Evolutionary conservation across 2,329 filamentous ascomycete genomes (phyloP), one percentile per base, ranked within the genome.

Genomic region (Penicillium sp.): DNA sequence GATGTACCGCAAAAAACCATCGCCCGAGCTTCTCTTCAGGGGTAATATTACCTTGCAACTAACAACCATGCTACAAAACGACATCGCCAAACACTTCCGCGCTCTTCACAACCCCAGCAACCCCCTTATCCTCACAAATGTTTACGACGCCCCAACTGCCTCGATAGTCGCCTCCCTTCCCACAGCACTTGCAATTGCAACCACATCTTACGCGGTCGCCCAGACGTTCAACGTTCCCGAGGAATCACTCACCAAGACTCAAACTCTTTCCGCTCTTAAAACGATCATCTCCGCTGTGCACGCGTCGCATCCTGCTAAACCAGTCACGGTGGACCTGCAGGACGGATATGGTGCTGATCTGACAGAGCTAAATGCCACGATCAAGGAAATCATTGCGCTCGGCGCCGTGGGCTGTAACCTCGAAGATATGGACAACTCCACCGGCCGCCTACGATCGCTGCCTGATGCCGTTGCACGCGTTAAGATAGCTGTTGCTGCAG

Each of bases 151-250:
- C 32, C 12, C 34, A n/a, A 43, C 45, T 17, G 53, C 53, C 7
- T 23, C 32, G 12, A 20, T 46, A 21, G 42, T 53, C 21, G 43
- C 54, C n/a, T 48, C 53, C 12, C 30, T 52, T 10, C 52, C 60
- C 15, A 44, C 56, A 7, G 52, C 71, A 33, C 54, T 70, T 60
- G 71, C 80, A 64, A 58, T 82, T 2, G 80, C 79, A 7, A 81
- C 79, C 2, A 78, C 76, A 5, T 80, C 77, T 13, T 82, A 73
- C 65, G 78, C 80, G 17, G 71, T 84, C 21, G 81, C 80, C 0
- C 73, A 74, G 0, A 66, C 71, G 1, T 67, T 75, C 6, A 78
- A 78, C 29, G 54, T 78, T 23, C 58, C 69, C 0, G 80, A 83
- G 49, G 75, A 78, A 23, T 72, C 78, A 7, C 74, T 87, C 20